Evolutionary conservation across 441 rosid genomes (phyloP).

Genomic region (Pelargonium australe): DNA sequence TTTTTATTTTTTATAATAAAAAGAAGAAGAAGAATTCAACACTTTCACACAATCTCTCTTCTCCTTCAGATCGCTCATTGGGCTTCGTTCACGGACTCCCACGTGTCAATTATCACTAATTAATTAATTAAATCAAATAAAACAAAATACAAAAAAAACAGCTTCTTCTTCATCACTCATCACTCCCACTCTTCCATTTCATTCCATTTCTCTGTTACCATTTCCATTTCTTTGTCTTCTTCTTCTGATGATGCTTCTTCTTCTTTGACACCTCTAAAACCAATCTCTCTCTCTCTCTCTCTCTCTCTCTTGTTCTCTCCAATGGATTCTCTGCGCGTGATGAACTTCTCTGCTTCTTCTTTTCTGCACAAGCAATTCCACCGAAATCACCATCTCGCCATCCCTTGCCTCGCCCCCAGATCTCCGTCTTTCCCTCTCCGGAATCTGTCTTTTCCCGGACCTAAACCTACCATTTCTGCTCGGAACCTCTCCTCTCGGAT

Average conservation of each 20-base stretch:
- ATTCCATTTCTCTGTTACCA: not conserved
- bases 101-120: not conserved
- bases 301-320: not conserved
- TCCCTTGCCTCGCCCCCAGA: not conserved
- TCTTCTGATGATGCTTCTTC: not conserved
- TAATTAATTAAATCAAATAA: too few species aligned
- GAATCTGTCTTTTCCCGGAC: not conserved
- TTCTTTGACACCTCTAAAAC: not conserved
- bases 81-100: not conserved
- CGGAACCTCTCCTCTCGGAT: not conserved
- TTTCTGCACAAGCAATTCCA: not conserved
- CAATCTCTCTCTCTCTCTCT: not conserved
- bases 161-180: not conserved
- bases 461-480: not conserved
- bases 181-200: not conserved
- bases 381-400: not conserved
- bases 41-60: too few species aligned
- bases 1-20: too few species aligned
- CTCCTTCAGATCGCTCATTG: not conserved
- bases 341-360: not conserved
- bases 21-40: too few species aligned
- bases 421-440: not conserved
- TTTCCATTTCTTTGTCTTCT: not conserved
- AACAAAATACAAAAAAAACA: too few species aligned
- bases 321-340: constrained; percentile 1